A percentile compares a stretch with the other conserved stretches of the same genome.
Conservation (phyloP, 2,329 filamentous ascomycete species). For the Aspergillus floridensis region DNA sequence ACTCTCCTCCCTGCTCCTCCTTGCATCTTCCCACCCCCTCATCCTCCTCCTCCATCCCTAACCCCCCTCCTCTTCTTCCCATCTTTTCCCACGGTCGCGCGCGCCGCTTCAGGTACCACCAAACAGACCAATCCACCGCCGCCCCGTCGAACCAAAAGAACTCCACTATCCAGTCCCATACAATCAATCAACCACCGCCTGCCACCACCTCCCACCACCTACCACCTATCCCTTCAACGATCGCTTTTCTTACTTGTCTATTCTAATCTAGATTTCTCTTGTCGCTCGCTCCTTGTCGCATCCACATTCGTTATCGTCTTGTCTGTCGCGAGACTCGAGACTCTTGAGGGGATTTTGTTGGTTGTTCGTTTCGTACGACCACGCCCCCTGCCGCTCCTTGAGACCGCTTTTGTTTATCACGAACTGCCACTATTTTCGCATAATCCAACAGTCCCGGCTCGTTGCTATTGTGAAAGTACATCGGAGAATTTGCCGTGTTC, state of each 20-base stretch:
- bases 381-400: constrained; percentile 29
- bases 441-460: constrained; percentile 8
- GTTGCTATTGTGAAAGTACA: neutral
- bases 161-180: constrained; percentile 5
- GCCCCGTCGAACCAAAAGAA: constrained; percentile 1
- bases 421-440: constrained; percentile 7
- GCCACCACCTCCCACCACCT: constrained; percentile 6
- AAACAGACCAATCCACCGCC: neutral
- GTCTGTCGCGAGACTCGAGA: constrained; percentile 4
- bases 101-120: constrained; percentile 17
- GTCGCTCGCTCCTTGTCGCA: constrained; percentile 29
- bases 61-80: neutral
- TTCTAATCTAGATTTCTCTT: constrained; percentile 16
- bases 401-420: constrained; percentile 16
- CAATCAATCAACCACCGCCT: constrained; percentile 6
- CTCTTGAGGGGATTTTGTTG: constrained; percentile 16
- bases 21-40: constrained; percentile 17
- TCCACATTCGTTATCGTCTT: constrained; percentile 26
- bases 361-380: constrained; percentile 13
- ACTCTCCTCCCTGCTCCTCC: constrained; percentile 10
- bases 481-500: constrained; percentile 3
- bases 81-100: constrained; percentile 22
- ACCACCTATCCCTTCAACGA: constrained; percentile 3
- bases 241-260: constrained; percentile 13
- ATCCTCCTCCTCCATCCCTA: constrained; percentile 6